Evolutionary conservation across 495 filamentous ascomycete species (phyloP).

Genomic region (Penicillium samsonianum): DNA sequence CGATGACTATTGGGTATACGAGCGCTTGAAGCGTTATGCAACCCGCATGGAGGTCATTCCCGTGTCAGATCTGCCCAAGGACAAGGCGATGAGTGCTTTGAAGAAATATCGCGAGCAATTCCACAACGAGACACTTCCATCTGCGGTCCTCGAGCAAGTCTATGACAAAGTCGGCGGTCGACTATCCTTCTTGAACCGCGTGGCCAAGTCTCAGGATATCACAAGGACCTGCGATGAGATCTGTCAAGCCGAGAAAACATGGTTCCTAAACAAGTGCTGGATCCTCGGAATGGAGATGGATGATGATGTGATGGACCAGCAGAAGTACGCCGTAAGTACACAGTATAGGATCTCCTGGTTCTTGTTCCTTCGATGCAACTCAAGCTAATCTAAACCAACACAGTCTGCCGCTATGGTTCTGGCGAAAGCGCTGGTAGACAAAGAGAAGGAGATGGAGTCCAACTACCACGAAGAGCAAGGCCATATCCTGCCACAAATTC

Average conservation of each 20-base stretch:
- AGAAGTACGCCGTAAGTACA: slow-evolving; percentile 80
- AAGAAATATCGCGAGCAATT: slow-evolving; percentile 73
- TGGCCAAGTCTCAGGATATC: slow-evolving; percentile 80
- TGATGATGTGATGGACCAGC: slow-evolving; percentile 98
- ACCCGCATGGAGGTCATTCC: slow-evolving; percentile 90
- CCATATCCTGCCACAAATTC: slow-evolving; percentile 78
- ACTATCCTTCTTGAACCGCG: slow-evolving; percentile 78
- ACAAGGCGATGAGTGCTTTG: slow-evolving; percentile 72
- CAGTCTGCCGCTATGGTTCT: slow-evolving; percentile 91
- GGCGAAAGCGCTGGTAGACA: slow-evolving; percentile 83
- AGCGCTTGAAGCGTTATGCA: slow-evolving; percentile 84
- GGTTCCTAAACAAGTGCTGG: slow-evolving; percentile 94
- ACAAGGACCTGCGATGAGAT: slow-evolving; percentile 76
- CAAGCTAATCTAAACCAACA: slow-evolving; percentile 12
- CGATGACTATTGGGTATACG: slow-evolving; percentile 98
- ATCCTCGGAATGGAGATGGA: slow-evolving; percentile 93
- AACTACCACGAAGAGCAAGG: slow-evolving; percentile 64
- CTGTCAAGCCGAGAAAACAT: slow-evolving; percentile 79
- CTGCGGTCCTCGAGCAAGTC: slow-evolving; percentile 65
- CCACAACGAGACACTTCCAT: slow-evolving; percentile 55
- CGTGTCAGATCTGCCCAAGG: slow-evolving; percentile 76
- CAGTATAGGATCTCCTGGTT: neutral
- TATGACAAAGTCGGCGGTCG: slow-evolving; percentile 86
- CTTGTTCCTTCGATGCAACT: neutral
- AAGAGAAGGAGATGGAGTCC: slow-evolving; percentile 65